These are phyloP conservation scores for Aegilops speltoides DNA, from an alignment of 176 grass and related monocot species.

Conservation along the genomic window DNA sequence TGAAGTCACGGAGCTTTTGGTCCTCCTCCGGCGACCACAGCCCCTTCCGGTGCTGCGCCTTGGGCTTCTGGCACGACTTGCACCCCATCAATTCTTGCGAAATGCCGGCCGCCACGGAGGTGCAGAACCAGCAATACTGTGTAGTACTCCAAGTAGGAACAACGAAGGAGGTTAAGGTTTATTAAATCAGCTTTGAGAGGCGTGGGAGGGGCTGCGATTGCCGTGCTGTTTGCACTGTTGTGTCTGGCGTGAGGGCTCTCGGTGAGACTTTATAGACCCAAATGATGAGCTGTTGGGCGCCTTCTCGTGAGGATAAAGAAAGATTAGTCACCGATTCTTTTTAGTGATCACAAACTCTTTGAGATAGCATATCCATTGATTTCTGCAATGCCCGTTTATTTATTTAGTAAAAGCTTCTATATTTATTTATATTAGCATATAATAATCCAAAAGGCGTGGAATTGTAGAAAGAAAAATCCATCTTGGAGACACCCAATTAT, in stretches of 20 bases:
- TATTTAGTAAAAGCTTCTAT: neutral
- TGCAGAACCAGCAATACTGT: neutral
- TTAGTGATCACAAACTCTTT: neutral
- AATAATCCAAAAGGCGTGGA: neutral
- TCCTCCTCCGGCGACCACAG: conserved; percentile 98
- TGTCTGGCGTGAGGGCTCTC: conserved; percentile 37
- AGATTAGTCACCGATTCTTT: neutral
- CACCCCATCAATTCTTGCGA: conserved; percentile 50
- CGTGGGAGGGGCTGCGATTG: neutral
- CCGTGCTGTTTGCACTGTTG: conserved; percentile 14
- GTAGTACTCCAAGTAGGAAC: neutral
- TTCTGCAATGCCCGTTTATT: neutral
- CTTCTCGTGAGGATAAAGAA: conserved; percentile 9
- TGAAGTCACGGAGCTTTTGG: conserved; percentile 73
- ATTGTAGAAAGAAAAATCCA: neutral
- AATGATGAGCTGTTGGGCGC: neutral
- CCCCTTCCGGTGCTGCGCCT: conserved; percentile 68
- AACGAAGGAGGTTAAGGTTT: neutral
- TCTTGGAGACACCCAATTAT: neutral
- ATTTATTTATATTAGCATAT: neutral
- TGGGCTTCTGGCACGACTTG: conserved; percentile 86
- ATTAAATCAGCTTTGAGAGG: neutral
- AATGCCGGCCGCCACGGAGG: neutral
- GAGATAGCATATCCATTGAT: neutral
- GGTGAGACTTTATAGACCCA: conserved; percentile 26